Percentiles rank a stretch among this genome's conserved stretches.
Conservation (phyloP, 2,329 filamentous ascomycete genomes). For the Allantophomopsis cytisporea region DNA sequence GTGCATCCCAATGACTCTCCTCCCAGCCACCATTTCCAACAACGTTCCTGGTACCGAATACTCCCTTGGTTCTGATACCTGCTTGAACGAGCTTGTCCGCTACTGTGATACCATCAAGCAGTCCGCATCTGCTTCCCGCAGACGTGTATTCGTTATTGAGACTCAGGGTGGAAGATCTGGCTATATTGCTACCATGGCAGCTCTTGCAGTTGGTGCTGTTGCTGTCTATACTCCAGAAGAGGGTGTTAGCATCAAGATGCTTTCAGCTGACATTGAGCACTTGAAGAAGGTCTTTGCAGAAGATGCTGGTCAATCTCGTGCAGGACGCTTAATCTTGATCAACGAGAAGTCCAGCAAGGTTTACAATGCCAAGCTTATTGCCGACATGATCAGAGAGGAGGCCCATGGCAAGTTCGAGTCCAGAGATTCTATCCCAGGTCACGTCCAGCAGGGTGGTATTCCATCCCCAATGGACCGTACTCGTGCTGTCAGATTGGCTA, state of each 20-base stretch:
- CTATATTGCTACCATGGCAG: slow-evolving; percentile 83
- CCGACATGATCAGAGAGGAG: slow-evolving; percentile 90
- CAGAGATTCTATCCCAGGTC: slow-evolving; percentile 79
- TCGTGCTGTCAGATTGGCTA: slow-evolving; percentile 78
- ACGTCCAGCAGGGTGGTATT: slow-evolving; percentile 87
- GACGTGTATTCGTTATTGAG: slow-evolving; percentile 94
- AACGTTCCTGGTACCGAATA: slow-evolving; percentile 98
- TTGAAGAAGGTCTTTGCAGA: slow-evolving; percentile 73
- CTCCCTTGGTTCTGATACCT: slow-evolving; percentile 91
- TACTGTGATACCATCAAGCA: slow-evolving; percentile 98
- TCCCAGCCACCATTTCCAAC: slow-evolving; percentile 97
- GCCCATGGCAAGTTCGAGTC: slow-evolving; percentile 86
- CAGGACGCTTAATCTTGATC: slow-evolving; percentile 88
- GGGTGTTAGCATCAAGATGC: slow-evolving; percentile 86
- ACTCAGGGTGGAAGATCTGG: slow-evolving; percentile 92
- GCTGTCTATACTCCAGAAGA: slow-evolving; percentile 97
- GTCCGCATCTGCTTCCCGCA: slow-evolving; percentile 83
- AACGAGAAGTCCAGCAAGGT: slow-evolving; percentile 89
- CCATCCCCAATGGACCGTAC: slow-evolving; percentile 95
- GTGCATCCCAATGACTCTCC: slow-evolving; percentile 80
- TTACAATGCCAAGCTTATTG: slow-evolving; percentile 86
- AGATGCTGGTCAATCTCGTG: slow-evolving; percentile 78
- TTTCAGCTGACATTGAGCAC: slow-evolving; percentile 79
- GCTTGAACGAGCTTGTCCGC: slow-evolving; percentile 82
- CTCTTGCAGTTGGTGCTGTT: slow-evolving; percentile 79